Evolutionary conservation across 2,329 filamentous ascomycete species (phyloP), one percentile per base, ranked within the genome.

Genomic region (Didymella pomorum): DNA sequence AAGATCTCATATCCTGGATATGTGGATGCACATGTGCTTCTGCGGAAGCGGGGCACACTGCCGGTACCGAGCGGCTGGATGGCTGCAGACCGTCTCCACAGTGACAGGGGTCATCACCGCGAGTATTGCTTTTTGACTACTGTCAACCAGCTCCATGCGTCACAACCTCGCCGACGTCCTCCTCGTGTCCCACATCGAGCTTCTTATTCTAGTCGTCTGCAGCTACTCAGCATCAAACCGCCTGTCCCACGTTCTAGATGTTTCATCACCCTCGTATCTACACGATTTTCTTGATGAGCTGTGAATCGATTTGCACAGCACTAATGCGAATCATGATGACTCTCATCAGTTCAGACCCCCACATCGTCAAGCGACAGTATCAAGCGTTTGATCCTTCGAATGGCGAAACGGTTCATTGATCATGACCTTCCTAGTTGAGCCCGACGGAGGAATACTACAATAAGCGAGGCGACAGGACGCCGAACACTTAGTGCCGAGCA

Each of bases 31-130:
- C 55, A 60, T 53, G 60, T 73, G 67, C 67, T 72, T 72, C 69
- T 71, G 70, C 68, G 67, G 68, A 71, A 69, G 64, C 63, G 62
- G 55, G 65, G 48, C 63, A 49, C 62, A 60, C 45, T 63, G 64
- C 68, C 67, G 66, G 50, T 56, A 62, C 67, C 65, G 39, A 60
- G 52, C 44, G 47, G 52, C 56, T 65, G 66, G 67, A 52, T 58
- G 43, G 45, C 42, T 56, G 52, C 39, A 49, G 39, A 21, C 28
- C 25, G 53, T 45, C 49, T 53, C 55, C 55, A 58, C 49, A 47
- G 9, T 3, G 46, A 47, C 52, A 60, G 57, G 56, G 57, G 43
- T 55, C 43, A 23, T 25, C 39, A 53, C 58, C 60, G 61, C 58
- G 44, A 60, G 59, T 23, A 45, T 60, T 60, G 42, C 47, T 60